phyloP scores from a whole-genome alignment of 352 stramenopile genomes.

The Pythium dissimile region DNA sequence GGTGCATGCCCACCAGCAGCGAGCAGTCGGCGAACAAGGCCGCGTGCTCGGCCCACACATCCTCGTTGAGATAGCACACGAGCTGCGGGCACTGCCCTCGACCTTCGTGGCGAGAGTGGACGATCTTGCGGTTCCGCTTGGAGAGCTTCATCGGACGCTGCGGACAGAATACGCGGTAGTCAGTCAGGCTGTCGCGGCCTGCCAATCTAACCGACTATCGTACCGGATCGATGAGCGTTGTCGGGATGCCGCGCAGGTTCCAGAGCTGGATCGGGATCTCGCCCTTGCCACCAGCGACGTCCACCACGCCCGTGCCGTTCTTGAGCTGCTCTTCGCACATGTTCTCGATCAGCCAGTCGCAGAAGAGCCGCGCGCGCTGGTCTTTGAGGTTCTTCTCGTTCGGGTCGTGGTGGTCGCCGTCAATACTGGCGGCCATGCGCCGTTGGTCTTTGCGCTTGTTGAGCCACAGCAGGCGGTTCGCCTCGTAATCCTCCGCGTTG shows the following conservation, averaged over 20 bases:
- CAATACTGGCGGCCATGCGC: slow-evolving; percentile 44
- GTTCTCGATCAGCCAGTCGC: slow-evolving; percentile 75
- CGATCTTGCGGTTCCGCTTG: slow-evolving; percentile 69
- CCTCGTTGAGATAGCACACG: slow-evolving; percentile 51
- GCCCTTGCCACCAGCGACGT: slow-evolving; percentile 86
- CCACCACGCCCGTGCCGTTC: slow-evolving; percentile 70
- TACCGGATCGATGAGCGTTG: slow-evolving; percentile 85
- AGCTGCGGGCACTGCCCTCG: slow-evolving; percentile 54
- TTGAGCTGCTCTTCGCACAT: slow-evolving; percentile 42
- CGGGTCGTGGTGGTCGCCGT: slow-evolving; percentile 55
- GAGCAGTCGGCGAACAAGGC: slow-evolving; percentile 78
- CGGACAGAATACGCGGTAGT: not conserved
- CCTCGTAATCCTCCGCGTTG: slow-evolving; percentile 47
- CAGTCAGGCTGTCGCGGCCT: not conserved
- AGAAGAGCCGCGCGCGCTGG: slow-evolving; percentile 72
- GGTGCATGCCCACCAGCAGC: slow-evolving; percentile 92
- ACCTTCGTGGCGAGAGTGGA: slow-evolving; percentile 27
- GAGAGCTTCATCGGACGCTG: slow-evolving; percentile 77
- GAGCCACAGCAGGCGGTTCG: slow-evolving; percentile 68
- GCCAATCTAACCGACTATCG: not conserved
- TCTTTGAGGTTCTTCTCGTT: slow-evolving; percentile 71
- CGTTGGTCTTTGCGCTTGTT: slow-evolving; percentile 60
- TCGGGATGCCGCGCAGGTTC: slow-evolving; percentile 70
- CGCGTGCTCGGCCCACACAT: slow-evolving; percentile 40
- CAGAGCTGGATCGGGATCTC: slow-evolving; percentile 84